Conservation (phyloP, 768 basidiomycete species). For the Tubosaeta sp. region DNA sequence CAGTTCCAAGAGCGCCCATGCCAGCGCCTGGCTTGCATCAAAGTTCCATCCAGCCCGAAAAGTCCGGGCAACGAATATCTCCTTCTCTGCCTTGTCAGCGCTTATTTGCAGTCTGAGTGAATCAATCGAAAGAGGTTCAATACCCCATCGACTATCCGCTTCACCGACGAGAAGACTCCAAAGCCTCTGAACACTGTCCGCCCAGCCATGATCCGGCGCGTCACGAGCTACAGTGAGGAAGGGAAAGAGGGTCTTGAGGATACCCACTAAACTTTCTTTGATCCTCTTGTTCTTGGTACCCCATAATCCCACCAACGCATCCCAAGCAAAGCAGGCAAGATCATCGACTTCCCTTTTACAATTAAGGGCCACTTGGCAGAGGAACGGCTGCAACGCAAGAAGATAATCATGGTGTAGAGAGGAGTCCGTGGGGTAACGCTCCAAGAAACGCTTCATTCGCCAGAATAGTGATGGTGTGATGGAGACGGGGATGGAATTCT, state of each 20-base stretch:
- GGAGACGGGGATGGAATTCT: conserved; percentile 10
- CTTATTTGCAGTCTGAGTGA: conserved; percentile 52
- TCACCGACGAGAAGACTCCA: conserved; percentile 59
- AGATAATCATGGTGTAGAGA: conserved; percentile 78
- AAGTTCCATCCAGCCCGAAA: conserved; percentile 77
- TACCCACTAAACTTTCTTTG: conserved; percentile 77
- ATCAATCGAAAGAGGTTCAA: conserved; percentile 62
- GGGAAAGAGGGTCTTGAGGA: conserved; percentile 68
- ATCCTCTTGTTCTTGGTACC: conserved; percentile 67
- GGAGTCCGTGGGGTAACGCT: conserved; percentile 64
- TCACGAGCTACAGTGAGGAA: conserved; percentile 49
- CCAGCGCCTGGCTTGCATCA: conserved; percentile 59
- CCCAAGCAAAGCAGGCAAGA: conserved; percentile 64
- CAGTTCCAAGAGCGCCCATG: conserved; percentile 77
- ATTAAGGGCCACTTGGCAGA: conserved; percentile 80
- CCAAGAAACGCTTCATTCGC: conserved; percentile 60
- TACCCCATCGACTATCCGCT: conserved; percentile 58
- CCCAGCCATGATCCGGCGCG: conserved; percentile 35
- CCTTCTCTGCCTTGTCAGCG: conserved; percentile 17
- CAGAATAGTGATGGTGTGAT: conserved; percentile 48
- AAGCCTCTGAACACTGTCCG: conserved; percentile 46
- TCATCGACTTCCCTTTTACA: conserved; percentile 49
- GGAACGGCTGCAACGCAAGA: conserved; percentile 57
- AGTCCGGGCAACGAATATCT: conserved; percentile 57
- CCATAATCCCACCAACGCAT: conserved; percentile 67